phyloP scores from a whole-genome alignment of 2,329 filamentous ascomycete genomes.

The Beauveria sp. region DNA sequence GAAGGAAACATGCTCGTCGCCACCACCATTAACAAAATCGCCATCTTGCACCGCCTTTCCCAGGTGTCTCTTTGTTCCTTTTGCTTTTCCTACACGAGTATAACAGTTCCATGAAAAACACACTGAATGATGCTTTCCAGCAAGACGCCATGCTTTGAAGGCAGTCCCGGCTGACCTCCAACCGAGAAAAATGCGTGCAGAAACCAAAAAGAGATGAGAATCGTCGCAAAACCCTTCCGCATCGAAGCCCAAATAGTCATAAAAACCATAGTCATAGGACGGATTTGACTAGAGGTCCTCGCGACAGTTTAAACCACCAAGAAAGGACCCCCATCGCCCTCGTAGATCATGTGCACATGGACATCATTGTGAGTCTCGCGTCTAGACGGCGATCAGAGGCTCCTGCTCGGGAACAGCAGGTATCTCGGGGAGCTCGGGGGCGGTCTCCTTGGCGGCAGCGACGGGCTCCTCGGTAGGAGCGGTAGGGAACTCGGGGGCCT shows the following conservation, averaged over 20 bases:
- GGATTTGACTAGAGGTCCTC: background rate
- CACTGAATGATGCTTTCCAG: constrained; percentile 10
- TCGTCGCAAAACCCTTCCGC: constrained; percentile 8
- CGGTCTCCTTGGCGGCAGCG: constrained; percentile 17
- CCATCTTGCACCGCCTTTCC: constrained; percentile 4
- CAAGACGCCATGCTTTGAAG: constrained; percentile 12
- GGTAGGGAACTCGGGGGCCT: constrained; percentile 27
- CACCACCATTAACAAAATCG: constrained; percentile 10
- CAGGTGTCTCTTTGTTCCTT: background rate
- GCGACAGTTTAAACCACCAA: background rate
- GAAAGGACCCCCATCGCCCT: background rate
- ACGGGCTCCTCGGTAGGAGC: constrained; percentile 30
- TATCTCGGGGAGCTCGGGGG: constrained; percentile 13
- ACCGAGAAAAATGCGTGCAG: constrained; percentile 11
- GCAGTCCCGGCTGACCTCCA: constrained; percentile 9
- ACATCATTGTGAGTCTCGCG: constrained; percentile 2
- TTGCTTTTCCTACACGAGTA: constrained; percentile 11
- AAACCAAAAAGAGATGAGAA: constrained; percentile 6
- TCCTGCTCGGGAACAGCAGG: constrained; percentile 22
- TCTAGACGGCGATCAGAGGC: constrained; percentile 19
- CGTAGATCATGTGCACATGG: constrained; percentile 12
- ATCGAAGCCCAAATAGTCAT: constrained; percentile 10
- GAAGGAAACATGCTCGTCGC: constrained; percentile 4
- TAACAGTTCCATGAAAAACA: constrained; percentile 10
- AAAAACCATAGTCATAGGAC: constrained; percentile 11